Base-by-base conservation (phyloP, 352 stramenopile species). In the Aphanomyces cochlioides region DNA sequence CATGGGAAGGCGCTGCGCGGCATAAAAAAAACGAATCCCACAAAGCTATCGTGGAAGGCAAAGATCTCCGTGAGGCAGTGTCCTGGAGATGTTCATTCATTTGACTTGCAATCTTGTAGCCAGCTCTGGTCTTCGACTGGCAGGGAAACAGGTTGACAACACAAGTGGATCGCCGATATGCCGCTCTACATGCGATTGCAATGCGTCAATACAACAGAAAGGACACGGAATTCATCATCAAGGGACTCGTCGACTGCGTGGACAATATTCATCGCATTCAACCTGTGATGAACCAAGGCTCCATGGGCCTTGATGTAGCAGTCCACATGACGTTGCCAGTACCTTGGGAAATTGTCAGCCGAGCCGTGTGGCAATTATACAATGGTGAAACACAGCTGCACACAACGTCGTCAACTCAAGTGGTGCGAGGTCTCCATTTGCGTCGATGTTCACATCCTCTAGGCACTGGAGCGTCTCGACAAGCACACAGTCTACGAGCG, bases 161-260 rank as follows among this genome's bases (percentile, higher is more conserved):
- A 28, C 59, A 67, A 28, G 28, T 2, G 28, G 28, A 28, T 28
- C 28, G 28, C 28, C 28, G 28, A 28, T 28, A 28, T 28, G 28
- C 28, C 28, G 28, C 28, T 28, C 28, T 28, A 28, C 28, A 28
- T 28, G 28, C 28, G 28, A 28, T 28, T 28, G 28, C 28, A 28
- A 2, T 28, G 28, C 28, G 28, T 28, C 28, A 28, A 28, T 28
- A 28, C 28, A 28, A 28, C 28, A 28, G 28, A 28, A 28, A 28
- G 28, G 28, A 28, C 28, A 28, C 28, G 28, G 28, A 28, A 28
- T 63, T 70, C 15, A 61, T 70, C 38, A 56, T 63, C 15, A 50
- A 21, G 34, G 64, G 64, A 12, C 36, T 70, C 3, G 5, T 70
- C 17, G 64, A 61, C 39, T 3, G 54, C 13, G 37, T 15, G 10